Percentiles rank a stretch among this genome's conserved stretches.
Evolutionary conservation across 495 filamentous ascomycete species (phyloP).

Genomic region (Penicillium simplicissimum): DNA sequence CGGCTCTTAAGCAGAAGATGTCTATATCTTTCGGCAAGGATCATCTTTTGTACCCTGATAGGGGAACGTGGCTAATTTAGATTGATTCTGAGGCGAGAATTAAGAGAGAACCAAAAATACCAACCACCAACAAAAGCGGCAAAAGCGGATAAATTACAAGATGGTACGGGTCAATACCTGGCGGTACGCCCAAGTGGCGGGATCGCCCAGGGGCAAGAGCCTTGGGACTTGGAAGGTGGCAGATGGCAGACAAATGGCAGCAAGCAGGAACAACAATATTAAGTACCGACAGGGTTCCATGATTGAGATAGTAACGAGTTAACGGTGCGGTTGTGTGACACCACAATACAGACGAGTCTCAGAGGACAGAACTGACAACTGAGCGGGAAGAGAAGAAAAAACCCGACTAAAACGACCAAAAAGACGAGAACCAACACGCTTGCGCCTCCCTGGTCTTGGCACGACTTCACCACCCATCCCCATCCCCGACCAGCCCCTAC

Average conservation of each 20-base stretch:
- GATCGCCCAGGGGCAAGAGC: neutral
- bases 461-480: conserved; percentile 37
- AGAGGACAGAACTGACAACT: neutral
- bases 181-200: neutral
- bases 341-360: neutral
- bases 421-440: conserved; percentile 26
- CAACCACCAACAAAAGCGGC: neutral
- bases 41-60: neutral
- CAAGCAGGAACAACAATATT: neutral
- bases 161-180: neutral
- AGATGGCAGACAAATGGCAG: neutral
- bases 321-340: conserved; percentile 33
- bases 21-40: neutral
- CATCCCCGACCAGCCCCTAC: conserved; percentile 32
- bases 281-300: neutral
- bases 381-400: neutral
- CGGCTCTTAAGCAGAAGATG: neutral
- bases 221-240: too few species aligned
- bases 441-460: conserved; percentile 48
- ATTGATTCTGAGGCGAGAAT: neutral
- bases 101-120: neutral
- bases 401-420: conserved; percentile 2
- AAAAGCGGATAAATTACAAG: conserved; percentile 9
- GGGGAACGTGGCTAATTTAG: neutral
- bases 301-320: conserved; percentile 13